Evolutionary conservation across 148 eudicot species (phyloP).

Genomic region (Limonium bicolor): DNA sequence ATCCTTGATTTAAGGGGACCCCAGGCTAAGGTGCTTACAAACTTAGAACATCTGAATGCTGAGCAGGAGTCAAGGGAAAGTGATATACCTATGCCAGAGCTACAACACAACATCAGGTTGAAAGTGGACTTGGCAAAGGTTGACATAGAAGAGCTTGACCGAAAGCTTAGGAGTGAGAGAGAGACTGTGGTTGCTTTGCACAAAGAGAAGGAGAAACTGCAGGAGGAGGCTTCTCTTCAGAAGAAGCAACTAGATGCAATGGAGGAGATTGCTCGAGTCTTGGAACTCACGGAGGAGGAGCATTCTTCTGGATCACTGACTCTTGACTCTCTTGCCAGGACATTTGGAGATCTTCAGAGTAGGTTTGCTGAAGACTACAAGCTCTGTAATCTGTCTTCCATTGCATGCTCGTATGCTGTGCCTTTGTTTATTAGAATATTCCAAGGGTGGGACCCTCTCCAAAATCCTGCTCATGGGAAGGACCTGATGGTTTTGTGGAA

Average conservation of each 20-base stretch:
- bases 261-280: conserved; percentile 31
- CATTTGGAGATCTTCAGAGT: conserved; percentile 38
- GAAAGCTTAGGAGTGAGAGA: conserved; percentile 69
- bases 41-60: conserved; percentile 74
- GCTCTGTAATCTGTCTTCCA: conserved; percentile 51
- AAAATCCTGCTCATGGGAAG: conserved; percentile 53
- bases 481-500: conserved; percentile 50
- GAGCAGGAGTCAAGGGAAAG: conserved; percentile 58
- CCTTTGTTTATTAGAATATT: conserved; percentile 70
- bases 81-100: conserved; percentile 81
- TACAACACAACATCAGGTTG: conserved; percentile 65
- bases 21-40: conserved; percentile 67
- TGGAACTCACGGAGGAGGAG: conserved; percentile 39
- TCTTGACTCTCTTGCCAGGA: conserved; percentile 43
- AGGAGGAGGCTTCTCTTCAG: conserved; percentile 32
- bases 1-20: conserved; percentile 95
- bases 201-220: conserved; percentile 67
- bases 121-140: conserved; percentile 54
- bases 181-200: conserved; percentile 58
- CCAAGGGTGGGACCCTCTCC: conserved; percentile 90
- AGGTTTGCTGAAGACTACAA: conserved; percentile 53
- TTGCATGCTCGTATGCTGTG: conserved; percentile 66
- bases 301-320: conserved; percentile 42
- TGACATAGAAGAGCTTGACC: conserved; percentile 60
- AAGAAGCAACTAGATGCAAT: conserved; percentile 50